Evolutionary conservation across 2,329 filamentous ascomycete genomes (phyloP), one percentile per base, ranked within the genome.

Genomic region (Alternaria consortialis): DNA sequence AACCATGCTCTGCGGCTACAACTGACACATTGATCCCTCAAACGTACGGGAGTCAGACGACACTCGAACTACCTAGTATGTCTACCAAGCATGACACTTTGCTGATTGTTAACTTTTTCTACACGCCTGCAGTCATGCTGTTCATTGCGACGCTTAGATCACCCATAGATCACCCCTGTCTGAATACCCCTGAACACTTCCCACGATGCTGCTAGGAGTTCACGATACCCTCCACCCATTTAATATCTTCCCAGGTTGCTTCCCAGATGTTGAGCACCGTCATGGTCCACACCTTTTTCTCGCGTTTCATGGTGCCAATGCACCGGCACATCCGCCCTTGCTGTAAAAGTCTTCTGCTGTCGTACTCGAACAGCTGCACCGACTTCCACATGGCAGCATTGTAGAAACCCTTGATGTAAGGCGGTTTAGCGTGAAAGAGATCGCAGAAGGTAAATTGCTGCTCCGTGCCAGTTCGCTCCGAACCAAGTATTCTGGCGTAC

Each of bases 401-500:
- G 39, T 84, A 83, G 1, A 78, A 67, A 0, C 81, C 81, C 53
- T 83, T 77, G 62, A 87, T 72, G 56, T 85, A 86, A 0, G 88
- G 88, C 5, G 84, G 84, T 11, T 80, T 81, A 20, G 87, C 83
- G 61, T 87, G 85, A 66, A 87, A 88, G 0, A 91, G 74, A 67
- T 91, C 88, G 39, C 82, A 80, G 51, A 91, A 85, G n/a, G 86
- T 83, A 63, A 91, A 90, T 56, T 86, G 81, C 69, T 92, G 89
- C 63, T 83, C 86, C 5, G 56, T 47, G 12, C 78, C 75, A 57
- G 89, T 85, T 0, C 89, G 84, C 55, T 80, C 84, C 0, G 89
- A 90, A 53, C 82, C 82, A 1, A 80, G 80, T 1, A 91, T 85
- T 27, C 86, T 82, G 4, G 87, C 88, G 69, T 88, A 92, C 0